These are phyloP conservation scores for Kalaharituber pfeilii DNA, from an alignment of 2,329 filamentous ascomycete genomes.

Conservation along the genomic window DNA sequence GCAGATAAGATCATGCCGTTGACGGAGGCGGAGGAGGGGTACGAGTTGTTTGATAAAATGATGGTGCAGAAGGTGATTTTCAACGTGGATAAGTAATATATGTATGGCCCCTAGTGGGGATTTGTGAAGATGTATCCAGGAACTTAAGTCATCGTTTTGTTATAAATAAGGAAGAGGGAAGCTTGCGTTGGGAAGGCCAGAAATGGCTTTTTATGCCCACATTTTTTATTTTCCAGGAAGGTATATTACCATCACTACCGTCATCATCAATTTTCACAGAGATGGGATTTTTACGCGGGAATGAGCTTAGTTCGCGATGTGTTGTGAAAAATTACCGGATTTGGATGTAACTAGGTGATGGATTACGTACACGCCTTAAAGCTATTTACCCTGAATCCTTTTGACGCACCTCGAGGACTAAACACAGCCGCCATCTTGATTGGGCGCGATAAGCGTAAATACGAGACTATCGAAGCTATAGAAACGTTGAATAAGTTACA, in stretches of 20 bases:
- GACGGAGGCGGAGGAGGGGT: constrained; percentile 35
- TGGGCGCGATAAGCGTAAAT: background rate
- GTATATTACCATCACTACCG: background rate
- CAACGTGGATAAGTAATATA: background rate
- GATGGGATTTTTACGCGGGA: background rate
- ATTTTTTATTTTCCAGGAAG: too few species aligned
- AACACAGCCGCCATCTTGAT: background rate
- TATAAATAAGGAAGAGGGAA: background rate
- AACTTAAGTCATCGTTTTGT: too few species aligned
- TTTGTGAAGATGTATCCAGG: too few species aligned
- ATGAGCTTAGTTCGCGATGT: background rate
- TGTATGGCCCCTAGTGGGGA: too few species aligned
- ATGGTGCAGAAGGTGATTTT: constrained; percentile 38
- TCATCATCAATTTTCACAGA: background rate
- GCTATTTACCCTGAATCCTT: background rate
- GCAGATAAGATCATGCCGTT: constrained; percentile 37
- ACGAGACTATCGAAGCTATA: background rate
- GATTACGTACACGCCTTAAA: background rate
- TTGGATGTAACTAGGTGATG: background rate
- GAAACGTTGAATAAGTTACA: background rate
- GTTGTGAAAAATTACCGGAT: background rate
- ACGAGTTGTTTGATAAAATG: constrained; percentile 37
- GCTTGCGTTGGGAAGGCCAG: background rate
- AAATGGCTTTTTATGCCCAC: background rate
- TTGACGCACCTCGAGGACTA: background rate